Base-by-base conservation (phyloP, 2,329 filamentous ascomycete species). In the Sporothrix brasiliensis region DNA sequence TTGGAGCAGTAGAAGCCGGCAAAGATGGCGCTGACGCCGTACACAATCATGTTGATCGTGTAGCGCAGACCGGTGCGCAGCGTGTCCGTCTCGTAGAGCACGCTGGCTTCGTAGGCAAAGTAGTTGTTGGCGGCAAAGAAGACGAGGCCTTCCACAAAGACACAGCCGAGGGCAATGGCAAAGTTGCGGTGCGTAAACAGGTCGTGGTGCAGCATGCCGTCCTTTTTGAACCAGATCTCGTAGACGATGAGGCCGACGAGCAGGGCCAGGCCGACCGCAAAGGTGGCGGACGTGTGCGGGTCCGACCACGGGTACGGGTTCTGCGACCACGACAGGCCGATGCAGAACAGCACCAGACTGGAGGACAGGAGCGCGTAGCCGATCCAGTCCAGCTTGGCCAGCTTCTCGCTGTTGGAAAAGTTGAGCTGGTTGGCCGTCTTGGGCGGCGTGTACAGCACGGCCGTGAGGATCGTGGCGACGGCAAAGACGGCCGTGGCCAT, bases 61-160 rank as follows among this genome's bases (percentile, higher is more conserved):
- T 78, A 82, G 1, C 79, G 76, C 1, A 77, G 72, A 10, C 77
- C 77, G 2, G 77, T 76, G 9, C 79, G 72, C 2, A 82, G 74
- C 7, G 75, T 68, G 21, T 75, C 73, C 10, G 74, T 74, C 70
- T 81, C 79, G 70, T 81, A 81, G 6, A 82, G 70, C 0, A 80
- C 72, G 49, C 73, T 75, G 66, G 77, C 75, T 74, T 82, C 75
- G 65, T 80, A 81, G n/a, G 79, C 77, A 52, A 82, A 82, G 74
- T 82, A 82, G 69, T 76, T 80, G 72, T 81, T 82, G n/a, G 77
- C 78, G 0, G 80, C 78, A 67, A 81, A 81, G 72, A 82, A 82
- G 16, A 77, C 77, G 0, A 81, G 67, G 16, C 80, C 80, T 67
- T 82, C 80, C 14, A 75, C 74, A 52, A 81, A 81, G 21, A 81